These are phyloP conservation scores for Scutellaria minor DNA, from an alignment of 257 asterid species.

Conservation along the genomic window DNA sequence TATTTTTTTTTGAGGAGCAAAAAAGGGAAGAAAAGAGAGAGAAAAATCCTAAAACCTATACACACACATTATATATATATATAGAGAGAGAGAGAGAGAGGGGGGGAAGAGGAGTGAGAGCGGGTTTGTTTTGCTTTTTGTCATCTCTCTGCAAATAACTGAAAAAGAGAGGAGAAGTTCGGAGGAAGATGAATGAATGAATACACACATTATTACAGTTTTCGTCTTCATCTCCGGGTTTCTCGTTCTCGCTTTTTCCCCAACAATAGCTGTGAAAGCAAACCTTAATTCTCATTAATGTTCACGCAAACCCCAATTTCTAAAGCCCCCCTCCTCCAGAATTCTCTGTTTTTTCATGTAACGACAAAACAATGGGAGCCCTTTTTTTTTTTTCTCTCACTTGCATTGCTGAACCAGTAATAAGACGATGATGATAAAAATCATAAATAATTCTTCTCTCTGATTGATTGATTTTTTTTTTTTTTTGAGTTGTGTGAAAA, in stretches of 20 bases:
- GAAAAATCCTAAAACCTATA: constrained; percentile 17
- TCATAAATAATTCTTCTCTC: constrained; percentile 3
- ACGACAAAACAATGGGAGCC: constrained; percentile 25
- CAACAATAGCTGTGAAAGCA: constrained; percentile 24
- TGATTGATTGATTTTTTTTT: constrained; percentile 1
- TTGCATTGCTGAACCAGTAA: constrained; percentile 17
- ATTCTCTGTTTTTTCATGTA: constrained; percentile 29
- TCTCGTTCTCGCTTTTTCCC: constrained; percentile 31
- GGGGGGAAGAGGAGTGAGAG: not conserved
- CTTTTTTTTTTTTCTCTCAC: not conserved
- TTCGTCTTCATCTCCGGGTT: constrained; percentile 37
- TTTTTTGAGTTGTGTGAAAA: not conserved
- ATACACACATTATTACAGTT: constrained; percentile 29
- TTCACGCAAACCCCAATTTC: constrained; percentile 43
- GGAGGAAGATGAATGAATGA: constrained; percentile 35
- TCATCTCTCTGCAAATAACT: constrained; percentile 48
- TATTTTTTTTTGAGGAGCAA: constrained; percentile 27
- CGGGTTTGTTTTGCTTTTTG: constrained; percentile 34
- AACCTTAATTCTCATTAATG: constrained; percentile 30
- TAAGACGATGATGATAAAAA: not conserved
- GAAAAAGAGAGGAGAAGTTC: constrained; percentile 35
- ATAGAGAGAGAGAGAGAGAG: constrained; percentile 3
- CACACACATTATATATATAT: constrained; percentile 17
- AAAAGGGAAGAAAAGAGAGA: constrained; percentile 21
- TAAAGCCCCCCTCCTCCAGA: constrained; percentile 37